Conservation (phyloP, 2,329 filamentous ascomycete species). For the Botrytis fabae region DNA sequence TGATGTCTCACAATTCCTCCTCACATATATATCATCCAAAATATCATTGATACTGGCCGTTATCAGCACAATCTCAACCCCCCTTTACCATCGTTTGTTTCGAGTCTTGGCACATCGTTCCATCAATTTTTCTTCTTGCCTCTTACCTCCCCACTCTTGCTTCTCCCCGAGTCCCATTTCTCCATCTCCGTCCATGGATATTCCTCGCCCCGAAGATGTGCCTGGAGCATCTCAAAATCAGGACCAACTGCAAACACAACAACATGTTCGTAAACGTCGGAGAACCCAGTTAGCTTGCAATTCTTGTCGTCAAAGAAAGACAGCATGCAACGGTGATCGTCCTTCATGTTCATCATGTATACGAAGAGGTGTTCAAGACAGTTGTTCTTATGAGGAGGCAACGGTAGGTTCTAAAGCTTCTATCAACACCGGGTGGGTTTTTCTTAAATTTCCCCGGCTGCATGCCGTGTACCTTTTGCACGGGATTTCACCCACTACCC, state of each 20-base stretch:
- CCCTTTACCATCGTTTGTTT: not conserved
- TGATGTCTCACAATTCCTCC: not conserved
- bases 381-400: constrained; percentile 26
- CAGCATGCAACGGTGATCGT: constrained; percentile 26
- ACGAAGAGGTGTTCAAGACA: constrained; percentile 19
- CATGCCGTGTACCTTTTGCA: not conserved
- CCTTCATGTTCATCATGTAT: constrained; percentile 25
- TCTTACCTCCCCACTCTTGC: not conserved
- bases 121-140: not conserved
- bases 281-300: constrained; percentile 28
- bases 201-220: not conserved
- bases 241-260: not conserved
- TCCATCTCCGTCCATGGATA: constrained; percentile 5
- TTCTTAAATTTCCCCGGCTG: not conserved
- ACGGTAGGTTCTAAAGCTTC: constrained; percentile 15
- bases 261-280: constrained; percentile 24
- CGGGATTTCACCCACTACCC: too few species aligned
- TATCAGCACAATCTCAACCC: not conserved
- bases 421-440: constrained; percentile 7
- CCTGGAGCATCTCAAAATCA: not conserved
- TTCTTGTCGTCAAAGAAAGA: constrained; percentile 27
- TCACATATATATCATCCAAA: not conserved
- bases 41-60: not conserved
- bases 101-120: not conserved
- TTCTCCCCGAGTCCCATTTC: not conserved